Percentiles rank a stretch among this genome's conserved stretches.
These are phyloP conservation scores for Epithemia pelagica DNA, from an alignment of 108 stramenopile genomes.

Conservation along the genomic window DNA sequence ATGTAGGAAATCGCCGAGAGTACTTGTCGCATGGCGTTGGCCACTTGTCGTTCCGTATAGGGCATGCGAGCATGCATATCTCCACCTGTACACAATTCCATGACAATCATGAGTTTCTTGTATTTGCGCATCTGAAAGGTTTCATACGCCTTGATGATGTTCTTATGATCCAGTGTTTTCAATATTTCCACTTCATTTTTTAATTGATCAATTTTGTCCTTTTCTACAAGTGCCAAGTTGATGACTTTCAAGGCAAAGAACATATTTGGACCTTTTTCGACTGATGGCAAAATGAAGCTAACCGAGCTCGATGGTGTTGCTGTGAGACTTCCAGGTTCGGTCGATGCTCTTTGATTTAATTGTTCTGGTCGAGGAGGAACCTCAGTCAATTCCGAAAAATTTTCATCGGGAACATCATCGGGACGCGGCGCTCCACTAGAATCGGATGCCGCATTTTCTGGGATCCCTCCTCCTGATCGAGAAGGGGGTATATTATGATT, in stretches of 20 bases:
- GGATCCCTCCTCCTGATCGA: not conserved
- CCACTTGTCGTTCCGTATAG: conserved; percentile 55
- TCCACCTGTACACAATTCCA: conserved; percentile 67
- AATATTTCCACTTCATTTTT: conserved; percentile 70
- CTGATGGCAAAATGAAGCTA: not conserved
- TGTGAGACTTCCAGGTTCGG: no score
- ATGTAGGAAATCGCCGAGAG: conserved; percentile 68
- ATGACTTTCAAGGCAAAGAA: conserved; percentile 27
- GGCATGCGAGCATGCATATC: conserved; percentile 61
- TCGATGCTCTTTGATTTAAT: not conserved
- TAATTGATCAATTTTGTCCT: conserved; percentile 22
- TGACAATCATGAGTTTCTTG: conserved; percentile 47
- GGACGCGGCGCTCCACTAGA: not conserved
- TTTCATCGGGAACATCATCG: not conserved
- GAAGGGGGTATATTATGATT: not conserved
- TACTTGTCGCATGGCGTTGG: conserved; percentile 43
- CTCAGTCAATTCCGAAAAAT: not conserved
- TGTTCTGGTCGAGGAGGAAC: not conserved
- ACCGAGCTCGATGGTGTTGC: not conserved
- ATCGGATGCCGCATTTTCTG: not conserved
- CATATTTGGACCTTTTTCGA: not conserved
- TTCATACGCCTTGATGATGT: conserved; percentile 78
- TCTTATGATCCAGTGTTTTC: conserved; percentile 72
- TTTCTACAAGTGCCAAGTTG: conserved; percentile 9
- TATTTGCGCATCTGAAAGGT: conserved; percentile 40